Conservation (phyloP, 345 rosid species). For the Zanthoxylum bungeanum region DNA sequence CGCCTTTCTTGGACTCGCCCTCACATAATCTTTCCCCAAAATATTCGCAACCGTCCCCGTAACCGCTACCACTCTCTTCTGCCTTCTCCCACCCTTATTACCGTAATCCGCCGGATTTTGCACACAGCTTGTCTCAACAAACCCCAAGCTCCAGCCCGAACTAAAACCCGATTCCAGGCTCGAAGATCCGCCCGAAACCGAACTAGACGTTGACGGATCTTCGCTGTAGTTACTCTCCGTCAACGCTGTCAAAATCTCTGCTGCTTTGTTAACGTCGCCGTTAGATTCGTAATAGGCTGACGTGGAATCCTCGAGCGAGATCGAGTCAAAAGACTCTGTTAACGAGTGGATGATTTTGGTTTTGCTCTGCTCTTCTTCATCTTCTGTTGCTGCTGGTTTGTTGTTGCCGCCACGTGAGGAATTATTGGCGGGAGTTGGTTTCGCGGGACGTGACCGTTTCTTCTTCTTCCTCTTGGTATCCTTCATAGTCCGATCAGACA, state of each 20-base stretch:
- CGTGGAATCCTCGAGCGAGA: conserved; percentile 49
- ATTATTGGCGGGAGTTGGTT: conserved; percentile 16
- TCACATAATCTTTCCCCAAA: conserved; percentile 74
- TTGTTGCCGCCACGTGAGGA: conserved; percentile 1
- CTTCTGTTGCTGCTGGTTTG: not conserved
- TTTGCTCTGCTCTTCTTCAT: conserved; percentile 11
- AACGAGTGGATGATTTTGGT: conserved; percentile 26
- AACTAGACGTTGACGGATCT: conserved; percentile 44
- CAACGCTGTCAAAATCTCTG: conserved; percentile 33
- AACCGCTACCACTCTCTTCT: conserved; percentile 60
- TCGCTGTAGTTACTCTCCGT: conserved; percentile 31
- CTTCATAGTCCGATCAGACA: conserved; percentile 31
- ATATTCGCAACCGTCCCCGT: conserved; percentile 86
- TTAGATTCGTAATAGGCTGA: conserved; percentile 42
- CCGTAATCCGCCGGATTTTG: conserved; percentile 16
- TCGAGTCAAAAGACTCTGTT: conserved; percentile 48
- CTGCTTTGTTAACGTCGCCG: conserved; percentile 50
- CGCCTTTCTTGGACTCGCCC: conserved; percentile 33
- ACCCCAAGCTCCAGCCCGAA: conserved; percentile 41
- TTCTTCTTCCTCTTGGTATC: conserved; percentile 49
- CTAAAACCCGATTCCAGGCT: conserved; percentile 41
- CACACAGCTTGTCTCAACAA: conserved; percentile 26
- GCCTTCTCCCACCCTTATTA: conserved; percentile 39
- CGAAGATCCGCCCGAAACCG: conserved; percentile 40
- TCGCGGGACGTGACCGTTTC: conserved; percentile 30